phyloP scores from a whole-genome alignment of 805 yeast genomes.

The Candida arabinofermentans region DNA sequence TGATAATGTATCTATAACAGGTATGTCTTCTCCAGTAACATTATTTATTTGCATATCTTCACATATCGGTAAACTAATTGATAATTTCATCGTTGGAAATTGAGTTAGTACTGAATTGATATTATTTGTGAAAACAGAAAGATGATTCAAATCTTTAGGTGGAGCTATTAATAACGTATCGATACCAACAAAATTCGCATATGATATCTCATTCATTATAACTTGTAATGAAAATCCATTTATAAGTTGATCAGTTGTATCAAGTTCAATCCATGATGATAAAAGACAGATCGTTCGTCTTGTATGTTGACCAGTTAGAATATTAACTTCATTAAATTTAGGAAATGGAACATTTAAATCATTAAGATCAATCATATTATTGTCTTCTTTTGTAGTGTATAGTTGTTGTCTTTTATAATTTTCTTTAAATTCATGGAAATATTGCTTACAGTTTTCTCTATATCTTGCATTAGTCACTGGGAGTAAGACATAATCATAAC shows the following conservation, averaged over 20 bases:
- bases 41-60: constrained; percentile 35
- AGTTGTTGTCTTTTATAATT: not conserved
- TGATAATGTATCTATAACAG: constrained; percentile 42
- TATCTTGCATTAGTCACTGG: constrained; percentile 52
- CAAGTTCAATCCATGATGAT: constrained; percentile 70
- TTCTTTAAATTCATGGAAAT: constrained; percentile 33
- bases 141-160: constrained; percentile 52
- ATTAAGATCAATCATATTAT: constrained; percentile 10
- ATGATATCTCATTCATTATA: constrained; percentile 51
- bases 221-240: constrained; percentile 56
- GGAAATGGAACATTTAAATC: constrained; percentile 38
- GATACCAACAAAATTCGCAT: constrained; percentile 58
- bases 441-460: constrained; percentile 38
- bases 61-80: constrained; percentile 46
- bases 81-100: constrained; percentile 35
- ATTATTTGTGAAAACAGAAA: constrained; percentile 47
- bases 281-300: constrained; percentile 48
- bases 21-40: constrained; percentile 20
- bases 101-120: constrained; percentile 21
- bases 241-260: constrained; percentile 43
- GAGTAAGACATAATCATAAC: constrained; percentile 50
- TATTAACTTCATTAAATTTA: constrained; percentile 36
- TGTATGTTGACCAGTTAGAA: constrained; percentile 40
- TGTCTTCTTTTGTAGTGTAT: constrained; percentile 1
- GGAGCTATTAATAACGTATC: constrained; percentile 57